phyloP scores from a whole-genome alignment of 164 flowering plant species.

The Magnolia sinica region DNA sequence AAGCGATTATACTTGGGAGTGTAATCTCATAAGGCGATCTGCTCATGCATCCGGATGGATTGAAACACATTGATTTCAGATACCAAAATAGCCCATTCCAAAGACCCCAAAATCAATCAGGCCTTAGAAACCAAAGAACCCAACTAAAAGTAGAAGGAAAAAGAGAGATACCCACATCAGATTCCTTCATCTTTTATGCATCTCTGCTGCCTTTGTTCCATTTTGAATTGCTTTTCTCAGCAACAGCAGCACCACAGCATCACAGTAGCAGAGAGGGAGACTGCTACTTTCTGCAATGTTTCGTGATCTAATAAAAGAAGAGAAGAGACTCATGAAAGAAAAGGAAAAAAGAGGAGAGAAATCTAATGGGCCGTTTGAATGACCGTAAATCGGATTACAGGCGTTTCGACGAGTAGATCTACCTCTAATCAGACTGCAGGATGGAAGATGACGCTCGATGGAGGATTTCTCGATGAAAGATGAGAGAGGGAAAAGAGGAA shows the following conservation, averaged over 20 bases:
- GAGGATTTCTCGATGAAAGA: too few species aligned
- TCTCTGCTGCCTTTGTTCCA: constrained; percentile 26
- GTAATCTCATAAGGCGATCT: too few species aligned
- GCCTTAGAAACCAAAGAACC: constrained; percentile 16
- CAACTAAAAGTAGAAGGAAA: constrained; percentile 34
- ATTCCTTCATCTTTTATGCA: constrained; percentile 55
- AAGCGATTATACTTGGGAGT: too few species aligned
- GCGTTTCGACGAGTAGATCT: too few species aligned
- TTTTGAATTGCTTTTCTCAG: constrained; percentile 32
- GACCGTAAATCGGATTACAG: too few species aligned
- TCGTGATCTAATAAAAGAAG: neutral
- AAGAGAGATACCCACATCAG: constrained; percentile 65
- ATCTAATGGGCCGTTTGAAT: neutral
- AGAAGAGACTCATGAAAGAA: constrained; percentile 1
- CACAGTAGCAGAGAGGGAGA: constrained; percentile 13
- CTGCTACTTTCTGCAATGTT: neutral
- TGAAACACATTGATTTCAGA: constrained; percentile 38
- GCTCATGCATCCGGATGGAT: too few species aligned
- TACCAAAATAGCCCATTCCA: constrained; percentile 5
- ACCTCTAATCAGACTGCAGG: too few species aligned
- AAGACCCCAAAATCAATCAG: neutral
- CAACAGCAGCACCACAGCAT: constrained; percentile 23
- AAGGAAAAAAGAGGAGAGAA: neutral
- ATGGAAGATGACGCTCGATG: too few species aligned
- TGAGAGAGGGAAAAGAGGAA: too few species aligned